Base-by-base conservation (phyloP, 2,329 filamentous ascomycete species). In the Pestalotiopsis sp. region DNA sequence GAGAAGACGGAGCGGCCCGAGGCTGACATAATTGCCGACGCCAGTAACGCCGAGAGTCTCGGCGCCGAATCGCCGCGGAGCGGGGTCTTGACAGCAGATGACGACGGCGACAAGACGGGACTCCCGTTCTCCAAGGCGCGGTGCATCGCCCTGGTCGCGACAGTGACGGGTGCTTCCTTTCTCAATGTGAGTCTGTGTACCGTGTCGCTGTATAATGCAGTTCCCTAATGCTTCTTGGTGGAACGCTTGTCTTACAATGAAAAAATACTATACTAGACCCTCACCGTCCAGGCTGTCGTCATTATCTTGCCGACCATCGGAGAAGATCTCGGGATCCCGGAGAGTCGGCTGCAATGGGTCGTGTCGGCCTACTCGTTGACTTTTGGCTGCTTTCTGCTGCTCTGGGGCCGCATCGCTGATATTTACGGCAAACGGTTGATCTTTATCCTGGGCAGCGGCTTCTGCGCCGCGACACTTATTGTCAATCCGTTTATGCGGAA, bases 341-440 rank as follows among this genome's bases (percentile, higher is more conserved):
- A 87, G 52, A 83, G 83, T 31, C 83, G 89, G 17, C 83, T 88
- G 68, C 89, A 91, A 79, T 92, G 90, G 90, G 84, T 92, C 70
- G 82, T 92, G 0, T 92, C 90, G 0, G 86, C 89, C 0, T 92
- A 92, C 74, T 84, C 87, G 3, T 83, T 92, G 17, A 83, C 89
- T 0, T 92, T 92, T 72, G 90, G 89, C 61, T 92, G 90, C 77
- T 91, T 92, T 74, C 79, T 92, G 31, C 80, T 92, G 17, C 82
- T 92, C 14, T 92, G 90, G 89, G 90, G 90, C 31, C 84, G 90
- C 23, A 84, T 92, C 25, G 90, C 88, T 67, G 90, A 92, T 76
- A 84, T 92, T 59, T 91, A 89, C 71, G 90, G 90, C 67, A 90
- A 91, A 76, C 85, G 90, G 9, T 80, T 85, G 59, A 90, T 92